Conservation (phyloP, 2,329 filamentous ascomycete species). For the Botrytis fabae region DNA sequence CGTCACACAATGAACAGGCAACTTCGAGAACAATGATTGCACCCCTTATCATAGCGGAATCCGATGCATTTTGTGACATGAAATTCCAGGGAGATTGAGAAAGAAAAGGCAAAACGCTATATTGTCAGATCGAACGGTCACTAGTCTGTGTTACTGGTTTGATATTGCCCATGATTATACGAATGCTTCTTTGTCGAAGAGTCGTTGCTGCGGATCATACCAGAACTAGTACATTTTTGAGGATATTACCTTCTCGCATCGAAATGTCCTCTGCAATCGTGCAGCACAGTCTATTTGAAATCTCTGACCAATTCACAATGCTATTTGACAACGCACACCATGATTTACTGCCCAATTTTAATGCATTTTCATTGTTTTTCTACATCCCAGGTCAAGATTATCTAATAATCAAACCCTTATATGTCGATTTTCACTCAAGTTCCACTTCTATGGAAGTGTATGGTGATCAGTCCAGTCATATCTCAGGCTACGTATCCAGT, state of each 20-base stretch:
- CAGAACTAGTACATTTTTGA: not conserved
- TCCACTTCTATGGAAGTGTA: not conserved
- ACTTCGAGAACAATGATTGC: constrained; percentile 10
- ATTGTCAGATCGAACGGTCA: not conserved
- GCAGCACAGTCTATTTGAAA: not conserved
- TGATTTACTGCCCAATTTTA: not conserved
- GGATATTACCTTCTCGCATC: no score
- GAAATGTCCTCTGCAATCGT: no score
- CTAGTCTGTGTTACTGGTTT: not conserved
- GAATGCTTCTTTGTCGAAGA: not conserved
- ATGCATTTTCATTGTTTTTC: not conserved
- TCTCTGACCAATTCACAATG: no score
- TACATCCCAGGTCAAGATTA: not conserved
- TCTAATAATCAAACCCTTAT: not conserved
- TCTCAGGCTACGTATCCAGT: not conserved
- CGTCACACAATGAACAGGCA: constrained; percentile 6
- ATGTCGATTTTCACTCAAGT: not conserved
- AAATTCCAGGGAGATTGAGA: not conserved
- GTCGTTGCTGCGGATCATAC: not conserved
- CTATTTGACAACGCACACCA: not conserved
- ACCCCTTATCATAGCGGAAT: not conserved
- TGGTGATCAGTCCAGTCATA: not conserved
- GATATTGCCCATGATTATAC: not conserved
- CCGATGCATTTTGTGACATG: not conserved
- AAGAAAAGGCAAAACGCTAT: not conserved